Conservation (phyloP, 495 filamentous ascomycete genomes). For the Niebla homalea region DNA sequence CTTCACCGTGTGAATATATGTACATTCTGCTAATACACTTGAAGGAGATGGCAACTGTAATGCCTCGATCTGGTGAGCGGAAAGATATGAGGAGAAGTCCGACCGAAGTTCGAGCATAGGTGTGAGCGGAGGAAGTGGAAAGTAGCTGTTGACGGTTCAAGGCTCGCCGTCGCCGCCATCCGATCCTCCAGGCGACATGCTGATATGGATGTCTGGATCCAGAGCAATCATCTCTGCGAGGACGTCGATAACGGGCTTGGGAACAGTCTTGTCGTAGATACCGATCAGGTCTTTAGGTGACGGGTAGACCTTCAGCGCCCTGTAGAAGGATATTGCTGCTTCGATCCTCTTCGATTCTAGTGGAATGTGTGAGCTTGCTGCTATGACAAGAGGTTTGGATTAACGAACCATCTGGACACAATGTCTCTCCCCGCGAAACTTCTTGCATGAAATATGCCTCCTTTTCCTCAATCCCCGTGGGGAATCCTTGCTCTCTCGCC, state of each 20-base stretch:
- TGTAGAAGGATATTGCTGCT: constrained; percentile 90
- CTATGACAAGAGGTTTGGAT: not conserved
- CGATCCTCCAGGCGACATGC: constrained; percentile 5
- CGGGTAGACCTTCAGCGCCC: constrained; percentile 85
- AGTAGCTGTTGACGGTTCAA: no score
- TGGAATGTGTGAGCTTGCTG: constrained; percentile 14
- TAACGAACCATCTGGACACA: constrained; percentile 55
- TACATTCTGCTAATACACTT: not conserved
- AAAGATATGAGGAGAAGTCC: no score
- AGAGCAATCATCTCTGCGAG: constrained; percentile 96
- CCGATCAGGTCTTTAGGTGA: constrained; percentile 80
- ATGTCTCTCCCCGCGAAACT: constrained; percentile 69
- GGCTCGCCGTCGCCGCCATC: no score
- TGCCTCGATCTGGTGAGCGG: no score
- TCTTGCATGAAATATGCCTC: constrained; percentile 90
- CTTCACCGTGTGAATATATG: not conserved
- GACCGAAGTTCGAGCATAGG: no score
- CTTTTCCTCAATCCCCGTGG: constrained; percentile 78
- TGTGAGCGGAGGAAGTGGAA: no score
- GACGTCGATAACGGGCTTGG: constrained; percentile 87
- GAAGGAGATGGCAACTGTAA: no score
- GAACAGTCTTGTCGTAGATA: constrained; percentile 96
- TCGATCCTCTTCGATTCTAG: constrained; percentile 62
- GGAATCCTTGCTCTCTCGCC: constrained; percentile 84
- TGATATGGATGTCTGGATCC: constrained; percentile 34